These are phyloP conservation scores for Hypomyces perniciosus DNA, from an alignment of 2,329 filamentous ascomycete species.

Conservation along the genomic window DNA sequence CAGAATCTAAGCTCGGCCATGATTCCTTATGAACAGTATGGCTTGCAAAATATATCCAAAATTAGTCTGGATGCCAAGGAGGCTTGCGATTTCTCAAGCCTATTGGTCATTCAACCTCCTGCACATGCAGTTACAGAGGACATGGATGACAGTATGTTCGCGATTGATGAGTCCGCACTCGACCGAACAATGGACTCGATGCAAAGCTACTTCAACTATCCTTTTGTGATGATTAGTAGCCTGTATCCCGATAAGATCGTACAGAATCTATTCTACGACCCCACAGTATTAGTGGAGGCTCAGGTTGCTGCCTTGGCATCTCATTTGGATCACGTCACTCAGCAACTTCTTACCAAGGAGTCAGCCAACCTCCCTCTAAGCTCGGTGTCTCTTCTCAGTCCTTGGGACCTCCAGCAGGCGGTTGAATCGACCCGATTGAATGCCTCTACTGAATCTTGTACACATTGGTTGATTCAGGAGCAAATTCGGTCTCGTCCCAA, in stretches of 20 bases:
- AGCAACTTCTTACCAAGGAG: not conserved
- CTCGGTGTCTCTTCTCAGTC: constrained; percentile 6
- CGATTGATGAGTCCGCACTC: not conserved
- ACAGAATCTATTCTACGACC: constrained; percentile 2
- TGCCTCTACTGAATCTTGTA: not conserved
- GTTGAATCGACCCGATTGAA: not conserved
- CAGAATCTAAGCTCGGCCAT: constrained; percentile 11
- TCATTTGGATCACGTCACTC: constrained; percentile 4
- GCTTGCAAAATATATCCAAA: constrained; percentile 18
- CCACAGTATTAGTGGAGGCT: not conserved
- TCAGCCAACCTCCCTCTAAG: not conserved
- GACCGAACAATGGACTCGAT: constrained; percentile 1
- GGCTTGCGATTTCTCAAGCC: constrained; percentile 16
- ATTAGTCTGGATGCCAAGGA: constrained; percentile 10
- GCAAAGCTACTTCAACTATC: constrained; percentile 9
- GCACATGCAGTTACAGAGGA: not conserved
- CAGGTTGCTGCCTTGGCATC: not conserved
- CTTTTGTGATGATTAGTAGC: not conserved
- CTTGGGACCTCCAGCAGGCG: constrained; percentile 6
- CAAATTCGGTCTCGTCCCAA: not conserved
- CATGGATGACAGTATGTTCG: not conserved
- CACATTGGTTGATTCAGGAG: constrained; percentile 2
- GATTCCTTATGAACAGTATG: constrained; percentile 17
- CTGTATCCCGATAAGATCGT: constrained; percentile 2
- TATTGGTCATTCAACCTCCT: constrained; percentile 15